Percentiles rank a stretch among this genome's conserved stretches.
Conservation (phyloP, 495 filamentous ascomycete species). For the Thermochaetoides thermophila region DNA sequence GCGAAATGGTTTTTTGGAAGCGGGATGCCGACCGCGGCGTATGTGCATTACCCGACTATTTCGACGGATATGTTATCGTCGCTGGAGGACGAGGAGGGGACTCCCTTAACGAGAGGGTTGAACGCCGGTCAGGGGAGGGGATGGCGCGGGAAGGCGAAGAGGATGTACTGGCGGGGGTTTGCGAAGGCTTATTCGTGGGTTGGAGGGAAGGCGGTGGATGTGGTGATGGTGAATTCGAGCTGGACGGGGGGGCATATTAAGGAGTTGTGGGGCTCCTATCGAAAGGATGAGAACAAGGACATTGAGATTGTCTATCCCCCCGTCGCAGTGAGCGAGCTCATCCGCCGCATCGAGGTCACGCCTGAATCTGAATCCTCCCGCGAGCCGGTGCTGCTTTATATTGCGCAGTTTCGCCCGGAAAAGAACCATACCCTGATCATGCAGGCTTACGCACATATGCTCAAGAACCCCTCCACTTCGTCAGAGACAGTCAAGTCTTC, state of each 20-base stretch:
- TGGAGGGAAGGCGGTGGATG: constrained; percentile 66
- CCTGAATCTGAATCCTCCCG: constrained; percentile 49
- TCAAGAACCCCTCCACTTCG: too few species aligned
- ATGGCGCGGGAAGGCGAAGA: constrained; percentile 49
- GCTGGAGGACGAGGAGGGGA: constrained; percentile 55
- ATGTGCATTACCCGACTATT: constrained; percentile 96
- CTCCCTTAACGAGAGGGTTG: too few species aligned
- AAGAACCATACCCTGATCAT: constrained; percentile 86
- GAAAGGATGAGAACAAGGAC: constrained; percentile 23
- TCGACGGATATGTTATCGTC: constrained; percentile 93
- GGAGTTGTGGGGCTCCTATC: constrained; percentile 55
- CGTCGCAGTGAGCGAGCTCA: constrained; percentile 71
- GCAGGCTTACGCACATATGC: constrained; percentile 67
- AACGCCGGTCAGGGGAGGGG: constrained; percentile 72
- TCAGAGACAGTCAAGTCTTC: constrained; percentile 40
- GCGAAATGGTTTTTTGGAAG: constrained; percentile 67
- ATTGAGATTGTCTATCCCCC: constrained; percentile 78
- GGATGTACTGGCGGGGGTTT: constrained; percentile 73
- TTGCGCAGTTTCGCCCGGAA: constrained; percentile 92
- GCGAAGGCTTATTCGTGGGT: constrained; percentile 66
- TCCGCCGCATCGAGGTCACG: constrained; percentile 52
- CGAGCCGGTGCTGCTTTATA: constrained; percentile 64
- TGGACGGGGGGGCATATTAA: constrained; percentile 85
- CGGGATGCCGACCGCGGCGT: constrained; percentile 68
- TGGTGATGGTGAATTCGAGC: constrained; percentile 90